Percentiles rank a stretch among this genome's conserved stretches.
Conservation (phyloP, 257 asterid genomes). For the Nicotiana noctiflora region DNA sequence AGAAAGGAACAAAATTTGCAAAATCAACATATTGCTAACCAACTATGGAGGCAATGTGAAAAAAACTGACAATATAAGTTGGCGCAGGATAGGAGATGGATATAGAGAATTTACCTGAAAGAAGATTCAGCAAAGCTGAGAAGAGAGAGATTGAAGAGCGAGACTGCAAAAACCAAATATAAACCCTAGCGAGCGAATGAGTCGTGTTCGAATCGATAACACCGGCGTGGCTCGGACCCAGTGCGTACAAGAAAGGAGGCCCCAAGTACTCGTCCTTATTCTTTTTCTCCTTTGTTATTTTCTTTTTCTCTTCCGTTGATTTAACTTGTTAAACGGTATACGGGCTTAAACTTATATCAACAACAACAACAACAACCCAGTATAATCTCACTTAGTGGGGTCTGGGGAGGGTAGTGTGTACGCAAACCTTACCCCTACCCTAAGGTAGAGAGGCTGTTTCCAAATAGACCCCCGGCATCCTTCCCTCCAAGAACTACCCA, state of each 20-base stretch:
- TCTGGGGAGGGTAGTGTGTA: too few species aligned
- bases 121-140: not conserved
- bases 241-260: not conserved
- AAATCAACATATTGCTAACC: not conserved
- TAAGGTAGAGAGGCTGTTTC: too few species aligned
- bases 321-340: too few species aligned
- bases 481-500: too few species aligned
- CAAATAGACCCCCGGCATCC: too few species aligned
- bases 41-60: not conserved
- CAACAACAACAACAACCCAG: too few species aligned
- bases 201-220: not conserved
- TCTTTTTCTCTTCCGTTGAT: too few species aligned
- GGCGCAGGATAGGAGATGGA: not conserved
- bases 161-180: not conserved
- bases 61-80: not conserved
- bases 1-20: not conserved
- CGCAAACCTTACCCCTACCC: too few species aligned
- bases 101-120: not conserved
- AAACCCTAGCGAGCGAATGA: slow-evolving; percentile 4
- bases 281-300: not conserved
- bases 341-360: too few species aligned
- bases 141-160: not conserved
- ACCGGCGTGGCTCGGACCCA: not conserved
- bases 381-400: too few species aligned
- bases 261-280: not conserved